These are phyloP conservation scores for Oenanthe javanica DNA, from an alignment of 140 eudicot genomes.

Conservation along the genomic window DNA sequence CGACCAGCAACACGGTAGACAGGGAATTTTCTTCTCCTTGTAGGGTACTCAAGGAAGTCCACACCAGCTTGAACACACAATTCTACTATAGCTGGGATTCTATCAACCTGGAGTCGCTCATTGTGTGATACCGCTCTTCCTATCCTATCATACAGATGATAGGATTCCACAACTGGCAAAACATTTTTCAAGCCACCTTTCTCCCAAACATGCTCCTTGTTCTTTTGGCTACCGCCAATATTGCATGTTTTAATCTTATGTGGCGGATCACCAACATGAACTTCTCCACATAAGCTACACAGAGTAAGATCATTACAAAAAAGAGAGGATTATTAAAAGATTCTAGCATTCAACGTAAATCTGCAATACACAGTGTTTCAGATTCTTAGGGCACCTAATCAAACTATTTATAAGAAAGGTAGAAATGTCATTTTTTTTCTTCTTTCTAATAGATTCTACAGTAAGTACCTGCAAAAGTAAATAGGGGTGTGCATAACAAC, in stretches of 20 bases:
- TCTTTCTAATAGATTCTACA: neutral
- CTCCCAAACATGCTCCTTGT: conserved; percentile 36
- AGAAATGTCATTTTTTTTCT: neutral
- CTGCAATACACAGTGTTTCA: neutral
- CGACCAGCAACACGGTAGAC: conserved; percentile 34
- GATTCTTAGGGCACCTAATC: neutral
- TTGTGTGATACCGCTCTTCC: conserved; percentile 46
- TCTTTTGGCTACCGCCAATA: conserved; percentile 23
- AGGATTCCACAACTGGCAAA: conserved; percentile 29
- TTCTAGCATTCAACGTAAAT: neutral
- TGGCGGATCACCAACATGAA: conserved; percentile 31
- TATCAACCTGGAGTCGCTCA: conserved; percentile 35
- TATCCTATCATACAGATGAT: conserved; percentile 39
- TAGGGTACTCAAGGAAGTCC: conserved; percentile 34
- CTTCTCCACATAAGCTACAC: conserved; percentile 35
- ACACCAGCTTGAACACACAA: conserved; percentile 47
- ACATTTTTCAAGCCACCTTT: conserved; percentile 35
- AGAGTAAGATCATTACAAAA: neutral
- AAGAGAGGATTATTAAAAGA: neutral
- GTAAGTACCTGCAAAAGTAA: conserved; percentile 23
- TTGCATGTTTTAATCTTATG: conserved; percentile 39
- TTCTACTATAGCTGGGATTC: conserved; percentile 43
- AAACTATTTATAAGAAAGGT: too few relatives aligned
- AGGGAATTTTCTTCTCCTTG: conserved; percentile 32
- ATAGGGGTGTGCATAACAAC: conserved; percentile 20